These are phyloP conservation scores for Penicillium sp. DNA, from an alignment of 2,329 filamentous ascomycete genomes.

Conservation along the genomic window DNA sequence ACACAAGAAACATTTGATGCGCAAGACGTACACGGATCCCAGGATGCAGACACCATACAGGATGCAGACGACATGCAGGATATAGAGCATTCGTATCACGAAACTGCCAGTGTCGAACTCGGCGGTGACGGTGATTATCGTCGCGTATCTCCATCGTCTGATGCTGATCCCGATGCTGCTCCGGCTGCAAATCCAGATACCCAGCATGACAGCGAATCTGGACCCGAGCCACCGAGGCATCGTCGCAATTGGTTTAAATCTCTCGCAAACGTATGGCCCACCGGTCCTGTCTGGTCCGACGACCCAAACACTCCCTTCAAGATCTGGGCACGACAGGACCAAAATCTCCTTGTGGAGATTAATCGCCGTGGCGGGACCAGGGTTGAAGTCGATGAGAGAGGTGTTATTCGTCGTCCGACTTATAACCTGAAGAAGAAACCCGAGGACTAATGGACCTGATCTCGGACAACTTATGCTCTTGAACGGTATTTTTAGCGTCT, in stretches of 20 bases:
- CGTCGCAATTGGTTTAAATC: constrained; percentile 32
- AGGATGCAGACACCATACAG: constrained; percentile 5
- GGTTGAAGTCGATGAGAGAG: constrained; percentile 33
- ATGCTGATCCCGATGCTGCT: not conserved
- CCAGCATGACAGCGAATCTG: constrained; percentile 7
- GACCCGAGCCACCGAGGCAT: constrained; percentile 1
- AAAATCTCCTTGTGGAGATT: constrained; percentile 32
- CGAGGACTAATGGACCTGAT: not conserved
- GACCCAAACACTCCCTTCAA: constrained; percentile 40
- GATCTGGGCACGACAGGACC: constrained; percentile 34
- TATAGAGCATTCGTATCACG: constrained; percentile 24
- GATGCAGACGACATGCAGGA: constrained; percentile 13
- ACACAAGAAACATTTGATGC: not conserved
- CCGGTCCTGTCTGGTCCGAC: constrained; percentile 31
- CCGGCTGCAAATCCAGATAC: not conserved
- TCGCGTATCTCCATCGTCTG: not conserved
- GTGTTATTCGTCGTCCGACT: constrained; percentile 29
- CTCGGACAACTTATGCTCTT: not conserved
- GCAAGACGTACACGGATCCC: too few species aligned
- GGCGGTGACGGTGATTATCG: constrained; percentile 26
- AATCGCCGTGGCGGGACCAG: constrained; percentile 26
- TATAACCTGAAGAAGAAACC: constrained; percentile 5
- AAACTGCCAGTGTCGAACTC: constrained; percentile 39
- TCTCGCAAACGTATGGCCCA: constrained; percentile 24
- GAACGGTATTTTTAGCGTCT: not conserved